These are phyloP conservation scores for Iodosphaeria phyllophila DNA, from an alignment of 2,329 filamentous ascomycete species.

Conservation along the genomic window DNA sequence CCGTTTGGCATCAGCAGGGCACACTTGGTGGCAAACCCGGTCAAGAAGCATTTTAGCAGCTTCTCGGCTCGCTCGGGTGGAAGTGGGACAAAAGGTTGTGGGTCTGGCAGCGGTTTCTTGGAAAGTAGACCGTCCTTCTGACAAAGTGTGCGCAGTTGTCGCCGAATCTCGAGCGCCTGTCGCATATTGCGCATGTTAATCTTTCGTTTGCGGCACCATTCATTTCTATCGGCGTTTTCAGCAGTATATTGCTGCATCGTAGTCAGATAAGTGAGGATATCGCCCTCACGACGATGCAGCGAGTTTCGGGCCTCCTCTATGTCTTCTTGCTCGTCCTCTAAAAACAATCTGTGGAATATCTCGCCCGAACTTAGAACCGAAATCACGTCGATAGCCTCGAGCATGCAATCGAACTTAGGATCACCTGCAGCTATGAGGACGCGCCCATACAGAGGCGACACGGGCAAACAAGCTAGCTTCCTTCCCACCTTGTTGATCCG, in stretches of 20 bases:
- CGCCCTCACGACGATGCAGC: slow-evolving; percentile 41
- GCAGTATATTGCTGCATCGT: slow-evolving; percentile 42
- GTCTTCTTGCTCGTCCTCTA: slow-evolving; percentile 35
- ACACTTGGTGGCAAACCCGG: slow-evolving; percentile 40
- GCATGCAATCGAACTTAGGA: slow-evolving; percentile 51
- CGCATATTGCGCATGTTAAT: slow-evolving; percentile 42
- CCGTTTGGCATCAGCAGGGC: slow-evolving; percentile 40
- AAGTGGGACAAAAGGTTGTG: slow-evolving; percentile 34
- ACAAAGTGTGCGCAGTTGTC: slow-evolving; percentile 39
- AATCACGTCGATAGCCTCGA: slow-evolving; percentile 74
- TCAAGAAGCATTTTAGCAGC: slow-evolving; percentile 42
- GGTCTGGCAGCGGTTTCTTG: slow-evolving; percentile 27
- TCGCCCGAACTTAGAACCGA: slow-evolving; percentile 43
- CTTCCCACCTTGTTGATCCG: slow-evolving; percentile 55
- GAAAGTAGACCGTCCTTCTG: slow-evolving; percentile 29
- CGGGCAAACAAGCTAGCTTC: slow-evolving; percentile 66
- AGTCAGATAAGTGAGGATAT: slow-evolving; percentile 44
- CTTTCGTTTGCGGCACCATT: slow-evolving; percentile 38
- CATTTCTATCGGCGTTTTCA: slow-evolving; percentile 32
- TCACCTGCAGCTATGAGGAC: slow-evolving; percentile 66
- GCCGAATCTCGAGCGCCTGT: slow-evolving; percentile 41
- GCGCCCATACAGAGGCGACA: slow-evolving; percentile 63
- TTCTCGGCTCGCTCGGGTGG: slow-evolving; percentile 32
- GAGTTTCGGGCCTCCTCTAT: slow-evolving; percentile 34
- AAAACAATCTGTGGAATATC: slow-evolving; percentile 39